Conservation (phyloP, 1,284 basidiomycete species). For the Tilletia horrida region DNA sequence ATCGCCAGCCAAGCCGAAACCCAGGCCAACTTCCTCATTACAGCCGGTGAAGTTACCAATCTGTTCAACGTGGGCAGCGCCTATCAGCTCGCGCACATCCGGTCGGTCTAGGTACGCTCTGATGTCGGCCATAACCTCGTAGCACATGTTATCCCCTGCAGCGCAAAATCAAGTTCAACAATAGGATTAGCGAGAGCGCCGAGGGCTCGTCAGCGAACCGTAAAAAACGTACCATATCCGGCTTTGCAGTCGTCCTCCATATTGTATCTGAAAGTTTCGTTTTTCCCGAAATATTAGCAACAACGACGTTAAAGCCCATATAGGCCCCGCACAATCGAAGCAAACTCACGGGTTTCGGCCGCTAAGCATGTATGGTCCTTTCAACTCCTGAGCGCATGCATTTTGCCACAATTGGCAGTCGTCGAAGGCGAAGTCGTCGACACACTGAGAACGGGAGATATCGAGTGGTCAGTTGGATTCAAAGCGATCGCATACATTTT, state of each 20-base stretch:
- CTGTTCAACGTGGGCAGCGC: constrained; percentile 33
- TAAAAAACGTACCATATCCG: constrained; percentile 18
- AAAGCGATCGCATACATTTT: no score
- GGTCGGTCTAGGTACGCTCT: constrained; percentile 41
- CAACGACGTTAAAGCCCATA: no score
- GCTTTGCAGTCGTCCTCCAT: constrained; percentile 42
- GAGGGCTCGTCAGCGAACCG: background rate
- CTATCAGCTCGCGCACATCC: constrained; percentile 40
- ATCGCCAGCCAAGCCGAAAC: constrained; percentile 31
- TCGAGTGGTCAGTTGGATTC: no score
- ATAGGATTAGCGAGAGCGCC: background rate
- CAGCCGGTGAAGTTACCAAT: constrained; percentile 41
- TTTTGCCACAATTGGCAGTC: constrained; percentile 10
- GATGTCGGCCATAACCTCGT: constrained; percentile 39
- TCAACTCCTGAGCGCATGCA: constrained; percentile 33
- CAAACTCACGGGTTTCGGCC: constrained; percentile 35
- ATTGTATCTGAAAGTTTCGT: constrained; percentile 32
- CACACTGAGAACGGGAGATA: constrained; percentile 20
- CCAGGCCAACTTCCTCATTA: constrained; percentile 28
- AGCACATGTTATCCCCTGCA: constrained; percentile 35
- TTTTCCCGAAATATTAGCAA: no score
- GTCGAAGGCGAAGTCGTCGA: constrained; percentile 28
- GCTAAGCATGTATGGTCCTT: constrained; percentile 33
- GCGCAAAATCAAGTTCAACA: background rate
- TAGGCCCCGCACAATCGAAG: background rate